These are phyloP conservation scores for Opeltia flavorubescens DNA, from an alignment of 495 filamentous ascomycete species.

Conservation along the genomic window DNA sequence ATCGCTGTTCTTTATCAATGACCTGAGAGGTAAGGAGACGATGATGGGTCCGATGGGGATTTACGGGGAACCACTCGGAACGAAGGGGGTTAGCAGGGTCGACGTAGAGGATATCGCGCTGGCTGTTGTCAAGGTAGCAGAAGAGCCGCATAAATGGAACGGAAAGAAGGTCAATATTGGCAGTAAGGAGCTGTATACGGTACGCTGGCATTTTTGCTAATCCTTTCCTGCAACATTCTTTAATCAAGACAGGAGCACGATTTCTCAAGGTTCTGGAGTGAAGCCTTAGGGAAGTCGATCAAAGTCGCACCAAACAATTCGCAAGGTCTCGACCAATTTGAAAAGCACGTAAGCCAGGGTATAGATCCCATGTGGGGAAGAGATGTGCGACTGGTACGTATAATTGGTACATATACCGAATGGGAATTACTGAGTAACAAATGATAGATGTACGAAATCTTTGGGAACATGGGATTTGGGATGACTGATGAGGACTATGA, in stretches of 20 bases:
- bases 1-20: not conserved
- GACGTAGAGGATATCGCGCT: not conserved
- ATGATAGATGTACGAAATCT: conserved; percentile 2
- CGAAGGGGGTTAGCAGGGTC: not conserved
- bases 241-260: not conserved
- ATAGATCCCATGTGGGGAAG: not conserved
- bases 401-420: not conserved
- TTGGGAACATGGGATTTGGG: not conserved
- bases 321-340: not conserved
- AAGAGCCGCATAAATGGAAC: conserved; percentile 1
- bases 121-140: not conserved
- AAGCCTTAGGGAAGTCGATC: conserved; percentile 1
- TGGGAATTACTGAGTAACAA: not conserved
- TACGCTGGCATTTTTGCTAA: not conserved
- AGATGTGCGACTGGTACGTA: not conserved
- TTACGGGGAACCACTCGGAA: not conserved
- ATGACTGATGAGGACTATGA: conserved; percentile 2
- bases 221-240: not conserved
- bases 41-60: not conserved
- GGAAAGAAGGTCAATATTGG: conserved; percentile 2
- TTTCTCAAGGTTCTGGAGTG: not conserved
- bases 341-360: not conserved
- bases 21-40: not conserved
- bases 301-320: not conserved
- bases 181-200: not conserved